Percentiles rank a stretch among this genome's conserved stretches.
These are phyloP conservation scores for Botrytis hyacinthi DNA, from an alignment of 2,329 filamentous ascomycete species.

Conservation along the genomic window DNA sequence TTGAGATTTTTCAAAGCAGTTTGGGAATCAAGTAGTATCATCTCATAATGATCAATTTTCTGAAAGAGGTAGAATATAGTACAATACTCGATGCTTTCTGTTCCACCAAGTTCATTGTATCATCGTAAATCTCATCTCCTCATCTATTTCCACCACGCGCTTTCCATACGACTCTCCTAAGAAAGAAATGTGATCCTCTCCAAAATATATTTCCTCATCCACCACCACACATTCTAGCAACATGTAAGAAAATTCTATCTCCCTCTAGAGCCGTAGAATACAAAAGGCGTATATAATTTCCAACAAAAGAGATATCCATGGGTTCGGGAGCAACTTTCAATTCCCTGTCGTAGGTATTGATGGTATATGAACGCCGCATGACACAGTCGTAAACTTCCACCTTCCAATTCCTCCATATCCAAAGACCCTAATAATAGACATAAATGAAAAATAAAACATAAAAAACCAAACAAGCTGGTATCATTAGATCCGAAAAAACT, in stretches of 20 bases:
- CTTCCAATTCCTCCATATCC: background rate
- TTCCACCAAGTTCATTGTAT: background rate
- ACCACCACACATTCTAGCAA: background rate
- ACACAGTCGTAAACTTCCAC: background rate
- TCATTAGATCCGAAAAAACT: slow-evolving; percentile 6
- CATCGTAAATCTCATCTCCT: background rate
- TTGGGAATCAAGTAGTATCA: background rate
- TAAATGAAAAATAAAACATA: background rate
- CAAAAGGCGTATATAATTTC: background rate
- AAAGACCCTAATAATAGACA: background rate
- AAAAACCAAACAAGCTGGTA: background rate
- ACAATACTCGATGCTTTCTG: background rate
- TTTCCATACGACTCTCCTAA: background rate
- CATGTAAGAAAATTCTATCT: background rate
- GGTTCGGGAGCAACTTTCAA: too few species aligned
- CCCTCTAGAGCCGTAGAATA: background rate
- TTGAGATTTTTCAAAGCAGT: background rate
- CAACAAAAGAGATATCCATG: background rate
- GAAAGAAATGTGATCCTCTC: background rate
- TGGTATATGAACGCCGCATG: background rate
- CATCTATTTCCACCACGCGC: background rate
- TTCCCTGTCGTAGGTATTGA: background rate
- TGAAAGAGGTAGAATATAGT: background rate
- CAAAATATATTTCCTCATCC: background rate
- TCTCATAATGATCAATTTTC: background rate